Percentiles rank a stretch among this genome's conserved stretches.
Conservation (phyloP, 2,329 filamentous ascomycete genomes). For the Calycina marina region DNA sequence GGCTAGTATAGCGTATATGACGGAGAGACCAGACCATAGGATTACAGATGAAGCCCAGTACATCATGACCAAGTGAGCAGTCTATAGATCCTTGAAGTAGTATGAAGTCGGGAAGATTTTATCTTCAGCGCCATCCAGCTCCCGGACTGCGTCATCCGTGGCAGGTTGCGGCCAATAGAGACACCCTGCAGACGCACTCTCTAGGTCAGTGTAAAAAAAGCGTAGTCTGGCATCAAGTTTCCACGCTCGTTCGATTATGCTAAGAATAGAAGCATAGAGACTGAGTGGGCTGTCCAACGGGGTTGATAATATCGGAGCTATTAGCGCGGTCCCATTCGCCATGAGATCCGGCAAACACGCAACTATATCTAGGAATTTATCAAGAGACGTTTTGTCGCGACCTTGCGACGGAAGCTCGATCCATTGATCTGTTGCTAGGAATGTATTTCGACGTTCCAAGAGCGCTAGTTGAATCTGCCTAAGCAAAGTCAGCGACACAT, state of each 20-base stretch:
- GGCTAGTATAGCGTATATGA: constrained; percentile 19
- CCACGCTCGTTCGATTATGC: constrained; percentile 18
- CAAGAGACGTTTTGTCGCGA: constrained; percentile 15
- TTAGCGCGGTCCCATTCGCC: constrained; percentile 9
- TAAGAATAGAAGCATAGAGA: constrained; percentile 9
- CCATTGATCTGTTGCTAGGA: constrained; percentile 21
- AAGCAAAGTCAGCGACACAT: constrained; percentile 1
- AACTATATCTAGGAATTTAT: constrained; percentile 22
- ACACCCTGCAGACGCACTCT: constrained; percentile 12
- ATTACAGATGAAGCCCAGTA: constrained; percentile 23
- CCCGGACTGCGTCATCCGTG: constrained; percentile 1
- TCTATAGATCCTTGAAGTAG: constrained; percentile 18
- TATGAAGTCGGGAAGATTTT: constrained; percentile 21
- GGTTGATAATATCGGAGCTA: constrained; percentile 2
- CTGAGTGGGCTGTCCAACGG: constrained; percentile 3
- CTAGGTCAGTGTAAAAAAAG: constrained; percentile 16
- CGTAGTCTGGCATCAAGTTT: constrained; percentile 17
- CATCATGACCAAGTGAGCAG: constrained; percentile 20
- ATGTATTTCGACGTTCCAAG: constrained; percentile 14
- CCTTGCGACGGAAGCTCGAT: constrained; percentile 19
- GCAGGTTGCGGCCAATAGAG: constrained; percentile 22
- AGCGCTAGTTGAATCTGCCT: constrained; percentile 22
- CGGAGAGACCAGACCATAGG: constrained; percentile 23
- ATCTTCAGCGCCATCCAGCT: background rate
- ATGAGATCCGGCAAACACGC: constrained; percentile 12